Conservation (phyloP, 1,139 yeast species). For the Blastobotrys proliferans region DNA sequence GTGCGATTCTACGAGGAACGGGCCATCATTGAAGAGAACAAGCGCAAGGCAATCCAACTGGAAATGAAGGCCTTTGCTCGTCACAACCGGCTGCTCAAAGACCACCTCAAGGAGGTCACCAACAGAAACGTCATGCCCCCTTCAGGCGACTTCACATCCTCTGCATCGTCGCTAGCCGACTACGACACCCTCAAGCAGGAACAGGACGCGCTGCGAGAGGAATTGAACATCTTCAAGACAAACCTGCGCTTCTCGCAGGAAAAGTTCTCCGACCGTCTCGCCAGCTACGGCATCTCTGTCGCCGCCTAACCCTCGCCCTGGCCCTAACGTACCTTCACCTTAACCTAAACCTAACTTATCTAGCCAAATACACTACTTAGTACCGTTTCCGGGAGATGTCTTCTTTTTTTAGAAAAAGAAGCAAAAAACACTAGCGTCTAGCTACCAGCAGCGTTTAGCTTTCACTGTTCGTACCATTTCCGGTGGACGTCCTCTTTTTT, state of each 20-base stretch:
- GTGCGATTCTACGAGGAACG: constrained; percentile 44
- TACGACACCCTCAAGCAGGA: constrained; percentile 21
- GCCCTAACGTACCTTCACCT: no score
- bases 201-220: constrained; percentile 19
- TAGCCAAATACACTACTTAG: no score
- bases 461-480: no score
- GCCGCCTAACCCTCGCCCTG: neutral
- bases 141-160: constrained; percentile 9
- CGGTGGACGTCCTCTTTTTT: no score
- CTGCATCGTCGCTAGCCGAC: neutral
- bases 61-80: constrained; percentile 32
- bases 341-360: no score
- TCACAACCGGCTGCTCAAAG: constrained; percentile 34
- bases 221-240: constrained; percentile 15
- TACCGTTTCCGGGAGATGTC: no score
- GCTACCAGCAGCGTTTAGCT: no score
- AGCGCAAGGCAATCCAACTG: constrained; percentile 34
- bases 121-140: constrained; percentile 27
- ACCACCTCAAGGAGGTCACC: constrained; percentile 34
- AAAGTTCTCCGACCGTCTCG: neutral
- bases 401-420: no score
- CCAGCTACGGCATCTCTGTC: constrained; percentile 6
- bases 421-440: no score
- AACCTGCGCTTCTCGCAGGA: neutral
- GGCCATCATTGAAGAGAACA: constrained; percentile 36